Percentiles rank a stretch among this genome's conserved stretches.
These are phyloP conservation scores for Bipolaris cookei DNA, from an alignment of 2,329 filamentous ascomycete species.

Conservation along the genomic window DNA sequence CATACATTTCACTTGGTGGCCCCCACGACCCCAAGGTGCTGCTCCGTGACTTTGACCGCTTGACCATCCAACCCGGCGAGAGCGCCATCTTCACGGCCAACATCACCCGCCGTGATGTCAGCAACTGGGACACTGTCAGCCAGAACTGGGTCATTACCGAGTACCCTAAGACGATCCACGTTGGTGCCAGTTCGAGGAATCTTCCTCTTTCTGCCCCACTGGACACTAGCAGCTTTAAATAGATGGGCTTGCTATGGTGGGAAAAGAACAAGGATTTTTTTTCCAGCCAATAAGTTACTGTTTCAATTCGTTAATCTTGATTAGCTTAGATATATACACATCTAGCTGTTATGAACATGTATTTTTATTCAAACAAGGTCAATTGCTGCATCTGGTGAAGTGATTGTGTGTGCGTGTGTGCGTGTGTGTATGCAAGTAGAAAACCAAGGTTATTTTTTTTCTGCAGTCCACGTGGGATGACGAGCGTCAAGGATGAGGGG, in stretches of 20 bases:
- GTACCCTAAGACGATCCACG: conserved; percentile 65
- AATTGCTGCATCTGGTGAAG: background rate
- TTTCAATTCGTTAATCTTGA: conserved; percentile 10
- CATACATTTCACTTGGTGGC: conserved; percentile 81
- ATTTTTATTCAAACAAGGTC: background rate
- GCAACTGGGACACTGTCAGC: conserved; percentile 79
- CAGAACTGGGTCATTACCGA: conserved; percentile 81
- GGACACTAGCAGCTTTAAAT: conserved; percentile 25
- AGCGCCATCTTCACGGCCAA: conserved; percentile 69
- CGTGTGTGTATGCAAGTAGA: no score
- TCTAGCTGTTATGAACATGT: background rate
- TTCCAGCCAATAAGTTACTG: background rate
- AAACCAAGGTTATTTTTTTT: background rate
- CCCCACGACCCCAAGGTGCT: conserved; percentile 69
- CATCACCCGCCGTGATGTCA: conserved; percentile 79
- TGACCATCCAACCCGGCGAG: conserved; percentile 73
- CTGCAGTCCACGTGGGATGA: background rate
- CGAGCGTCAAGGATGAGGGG: background rate
- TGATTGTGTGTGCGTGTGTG: no score
- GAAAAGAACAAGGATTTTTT: background rate
- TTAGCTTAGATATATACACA: background rate
- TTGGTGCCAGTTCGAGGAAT: conserved; percentile 65
- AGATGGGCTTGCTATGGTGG: background rate
- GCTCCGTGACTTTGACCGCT: conserved; percentile 81
- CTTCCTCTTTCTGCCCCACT: conserved; percentile 54